A percentile compares a stretch with the other conserved stretches of the same genome.
Conservation (phyloP, 2,329 filamentous ascomycete genomes). For the Diplodia corticola region DNA sequence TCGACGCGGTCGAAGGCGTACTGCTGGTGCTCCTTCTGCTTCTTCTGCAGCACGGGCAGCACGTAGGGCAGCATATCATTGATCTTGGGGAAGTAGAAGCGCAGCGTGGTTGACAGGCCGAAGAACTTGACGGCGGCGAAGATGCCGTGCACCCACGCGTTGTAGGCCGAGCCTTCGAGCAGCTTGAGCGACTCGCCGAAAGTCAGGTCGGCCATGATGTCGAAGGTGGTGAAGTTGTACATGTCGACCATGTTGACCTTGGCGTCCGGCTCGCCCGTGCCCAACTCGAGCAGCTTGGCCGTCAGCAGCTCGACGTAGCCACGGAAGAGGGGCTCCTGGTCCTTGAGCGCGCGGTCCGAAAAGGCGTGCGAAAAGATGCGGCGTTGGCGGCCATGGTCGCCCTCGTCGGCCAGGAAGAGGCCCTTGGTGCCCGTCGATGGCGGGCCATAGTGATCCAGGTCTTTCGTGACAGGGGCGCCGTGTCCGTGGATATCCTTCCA, state of each 20-base stretch:
- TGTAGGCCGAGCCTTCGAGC: slow-evolving; percentile 32
- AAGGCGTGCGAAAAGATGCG: slow-evolving; percentile 45
- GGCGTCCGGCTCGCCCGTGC: slow-evolving; percentile 30
- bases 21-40: slow-evolving; percentile 11
- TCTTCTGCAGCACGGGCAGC: neutral
- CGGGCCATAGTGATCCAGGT: slow-evolving; percentile 32
- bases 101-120: slow-evolving; percentile 10
- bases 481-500: slow-evolving; percentile 43
- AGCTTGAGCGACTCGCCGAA: slow-evolving; percentile 37
- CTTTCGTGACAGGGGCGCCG: slow-evolving; percentile 34
- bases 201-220: slow-evolving; percentile 37
- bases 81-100: slow-evolving; percentile 20
- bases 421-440: slow-evolving; percentile 39
- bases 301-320: slow-evolving; percentile 35
- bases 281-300: slow-evolving; percentile 40
- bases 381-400: slow-evolving; percentile 44
- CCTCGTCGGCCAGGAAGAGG: slow-evolving; percentile 38
- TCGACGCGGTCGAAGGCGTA: slow-evolving; percentile 15
- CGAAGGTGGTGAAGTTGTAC: slow-evolving; percentile 39
- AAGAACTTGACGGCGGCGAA: slow-evolving; percentile 30
- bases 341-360: slow-evolving; percentile 41
- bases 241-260: slow-evolving; percentile 24
- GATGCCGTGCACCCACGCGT: slow-evolving; percentile 36
- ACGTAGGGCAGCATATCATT: slow-evolving; percentile 5
- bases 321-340: slow-evolving; percentile 44